These are phyloP conservation scores for Fusarium sacchari DNA, from an alignment of 2,329 filamentous ascomycete species.

Conservation along the genomic window DNA sequence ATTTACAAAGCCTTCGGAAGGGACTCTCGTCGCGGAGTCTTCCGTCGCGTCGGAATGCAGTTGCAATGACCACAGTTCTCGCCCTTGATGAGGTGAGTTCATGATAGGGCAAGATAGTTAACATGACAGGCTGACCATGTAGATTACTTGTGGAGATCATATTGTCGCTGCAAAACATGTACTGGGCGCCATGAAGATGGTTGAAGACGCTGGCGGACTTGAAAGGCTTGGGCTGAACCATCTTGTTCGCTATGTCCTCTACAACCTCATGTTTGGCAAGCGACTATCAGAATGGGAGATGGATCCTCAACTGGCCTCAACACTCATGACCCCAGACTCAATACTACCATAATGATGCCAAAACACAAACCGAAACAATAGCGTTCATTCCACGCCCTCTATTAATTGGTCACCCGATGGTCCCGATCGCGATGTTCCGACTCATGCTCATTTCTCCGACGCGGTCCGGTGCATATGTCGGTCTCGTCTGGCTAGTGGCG, in stretches of 20 bases:
- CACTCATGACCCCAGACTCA: neutral
- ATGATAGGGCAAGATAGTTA: neutral
- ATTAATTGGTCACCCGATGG: neutral
- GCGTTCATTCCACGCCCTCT: neutral
- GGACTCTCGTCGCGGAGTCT: neutral
- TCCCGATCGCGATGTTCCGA: neutral
- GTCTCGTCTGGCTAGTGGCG: neutral
- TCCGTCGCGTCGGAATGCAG: neutral
- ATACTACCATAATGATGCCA: neutral
- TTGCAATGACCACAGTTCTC: slow-evolving; percentile 1
- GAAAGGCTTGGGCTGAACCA: neutral
- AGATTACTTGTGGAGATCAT: slow-evolving; percentile 10
- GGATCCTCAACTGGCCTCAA: neutral
- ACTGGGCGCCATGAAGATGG: slow-evolving; percentile 4
- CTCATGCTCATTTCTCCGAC: neutral
- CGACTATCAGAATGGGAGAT: slow-evolving; percentile 3
- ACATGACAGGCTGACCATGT: neutral
- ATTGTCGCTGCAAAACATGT: slow-evolving; percentile 10
- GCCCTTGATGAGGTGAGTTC: slow-evolving; percentile 6
- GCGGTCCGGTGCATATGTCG: neutral
- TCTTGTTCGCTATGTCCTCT: neutral
- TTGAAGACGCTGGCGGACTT: neutral
- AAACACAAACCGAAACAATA: neutral
- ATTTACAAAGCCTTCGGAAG: neutral
- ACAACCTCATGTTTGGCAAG: slow-evolving; percentile 7